These are phyloP conservation scores for Cercophora scortea DNA, from an alignment of 495 filamentous ascomycete species.

Conservation along the genomic window DNA sequence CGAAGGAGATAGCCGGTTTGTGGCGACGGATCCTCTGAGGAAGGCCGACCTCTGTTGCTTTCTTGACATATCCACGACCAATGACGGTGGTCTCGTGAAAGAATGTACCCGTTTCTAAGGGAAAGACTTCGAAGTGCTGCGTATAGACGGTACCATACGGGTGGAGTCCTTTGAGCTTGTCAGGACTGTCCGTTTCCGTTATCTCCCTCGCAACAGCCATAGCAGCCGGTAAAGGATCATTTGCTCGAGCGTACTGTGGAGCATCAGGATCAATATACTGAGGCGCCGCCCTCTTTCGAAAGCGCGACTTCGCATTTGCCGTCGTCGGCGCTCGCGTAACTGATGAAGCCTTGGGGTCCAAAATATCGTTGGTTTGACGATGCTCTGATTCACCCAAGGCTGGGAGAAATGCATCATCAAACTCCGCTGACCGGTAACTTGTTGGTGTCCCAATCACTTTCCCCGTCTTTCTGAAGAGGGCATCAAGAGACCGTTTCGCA, in stretches of 20 bases:
- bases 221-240: conserved; percentile 35
- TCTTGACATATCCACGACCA: conserved; percentile 59
- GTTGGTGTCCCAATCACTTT: conserved; percentile 14
- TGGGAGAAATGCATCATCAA: conserved; percentile 13
- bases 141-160: conserved; percentile 61
- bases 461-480: conserved; percentile 35
- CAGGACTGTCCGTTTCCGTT: neutral
- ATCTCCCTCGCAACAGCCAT: neutral
- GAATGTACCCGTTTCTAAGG: conserved; percentile 58
- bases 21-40: conserved; percentile 19
- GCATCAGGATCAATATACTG: conserved; percentile 42
- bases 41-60: conserved; percentile 34
- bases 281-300: conserved; percentile 44
- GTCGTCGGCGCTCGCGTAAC: conserved; percentile 14
- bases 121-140: conserved; percentile 64
- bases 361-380: neutral
- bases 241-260: conserved; percentile 40
- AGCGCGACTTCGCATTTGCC: conserved; percentile 20
- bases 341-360: conserved; percentile 15
- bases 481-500: conserved; percentile 40
- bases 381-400: neutral
- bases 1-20: conserved; percentile 24
- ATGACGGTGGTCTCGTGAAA: conserved; percentile 73
- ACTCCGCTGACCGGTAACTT: conserved; percentile 14
- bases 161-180: conserved; percentile 48